phyloP scores from a whole-genome alignment of 371 early-diverging fungal genomes.

The Haplosporangium sp. region DNA sequence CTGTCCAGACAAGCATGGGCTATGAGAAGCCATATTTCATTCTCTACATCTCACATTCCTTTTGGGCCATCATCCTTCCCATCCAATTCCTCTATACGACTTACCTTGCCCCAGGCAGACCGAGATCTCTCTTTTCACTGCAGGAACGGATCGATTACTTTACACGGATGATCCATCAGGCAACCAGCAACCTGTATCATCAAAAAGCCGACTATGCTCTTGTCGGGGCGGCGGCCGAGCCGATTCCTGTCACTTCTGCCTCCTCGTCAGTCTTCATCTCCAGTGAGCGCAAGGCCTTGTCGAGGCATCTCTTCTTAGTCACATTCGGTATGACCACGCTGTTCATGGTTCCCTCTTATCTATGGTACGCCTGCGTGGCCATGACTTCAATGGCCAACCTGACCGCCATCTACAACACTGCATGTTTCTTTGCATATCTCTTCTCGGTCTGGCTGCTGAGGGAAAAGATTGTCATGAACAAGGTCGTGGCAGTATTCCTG shows the following conservation, averaged over 20 bases:
- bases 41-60: slow-evolving; percentile 80
- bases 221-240: slow-evolving; percentile 9
- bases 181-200: slow-evolving; percentile 27
- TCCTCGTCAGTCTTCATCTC: slow-evolving; percentile 19
- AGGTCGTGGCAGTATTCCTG: slow-evolving; percentile 72
- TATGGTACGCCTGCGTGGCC: slow-evolving; percentile 85
- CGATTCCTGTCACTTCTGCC: slow-evolving; percentile 16
- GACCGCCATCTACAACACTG: slow-evolving; percentile 86
- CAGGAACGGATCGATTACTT: slow-evolving; percentile 27
- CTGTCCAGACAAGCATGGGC: slow-evolving; percentile 68
- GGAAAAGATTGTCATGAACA: slow-evolving; percentile 67
- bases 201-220: slow-evolving; percentile 21
- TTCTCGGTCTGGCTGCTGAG: slow-evolving; percentile 77
- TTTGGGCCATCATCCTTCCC: slow-evolving; percentile 75
- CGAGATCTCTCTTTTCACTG: slow-evolving; percentile 12
- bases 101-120: slow-evolving; percentile 21
- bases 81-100: slow-evolving; percentile 61
- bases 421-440: slow-evolving; percentile 84
- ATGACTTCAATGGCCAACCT: slow-evolving; percentile 81
- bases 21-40: slow-evolving; percentile 84
- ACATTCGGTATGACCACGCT: slow-evolving; percentile 62
- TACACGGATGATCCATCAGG: slow-evolving; percentile 25
- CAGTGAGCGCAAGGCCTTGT: slow-evolving; percentile 18
- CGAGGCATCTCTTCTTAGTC: slow-evolving; percentile 53
- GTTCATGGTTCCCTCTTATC: slow-evolving; percentile 77